phyloP scores from a whole-genome alignment of 331 rosid species.

The Malus hybrid region DNA sequence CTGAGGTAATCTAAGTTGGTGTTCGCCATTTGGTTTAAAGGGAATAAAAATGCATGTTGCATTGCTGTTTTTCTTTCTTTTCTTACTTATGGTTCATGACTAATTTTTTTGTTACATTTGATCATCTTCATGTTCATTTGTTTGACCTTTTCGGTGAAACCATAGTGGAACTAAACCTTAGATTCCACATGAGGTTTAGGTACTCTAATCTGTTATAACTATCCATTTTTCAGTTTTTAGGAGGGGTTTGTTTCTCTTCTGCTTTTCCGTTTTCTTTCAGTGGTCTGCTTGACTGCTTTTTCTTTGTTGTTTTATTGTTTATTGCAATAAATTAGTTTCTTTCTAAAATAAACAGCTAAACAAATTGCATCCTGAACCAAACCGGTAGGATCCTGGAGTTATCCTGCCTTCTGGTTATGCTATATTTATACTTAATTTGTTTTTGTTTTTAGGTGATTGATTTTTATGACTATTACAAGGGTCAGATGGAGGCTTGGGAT shows the following conservation, averaged over 20 bases:
- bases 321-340: background rate
- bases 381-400: background rate
- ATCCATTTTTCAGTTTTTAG: background rate
- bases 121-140: background rate
- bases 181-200: background rate
- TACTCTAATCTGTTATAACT: background rate
- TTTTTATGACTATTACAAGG: conserved; percentile 97
- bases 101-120: background rate
- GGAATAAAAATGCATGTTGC: background rate
- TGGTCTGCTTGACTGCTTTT: background rate
- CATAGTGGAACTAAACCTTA: background rate
- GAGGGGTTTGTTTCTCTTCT: too few relatives aligned
- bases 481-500: conserved; percentile 99
- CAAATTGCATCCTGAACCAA: background rate
- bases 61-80: background rate
- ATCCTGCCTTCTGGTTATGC: background rate
- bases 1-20: conserved; percentile 56
- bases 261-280: background rate
- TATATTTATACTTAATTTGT: background rate
- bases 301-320: background rate
- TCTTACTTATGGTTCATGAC: background rate
- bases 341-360: too few relatives aligned
- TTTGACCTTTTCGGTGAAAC: background rate
- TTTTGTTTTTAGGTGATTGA: conserved; percentile 52
- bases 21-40: background rate